Evolutionary conservation across 2,329 filamentous ascomycete species (phyloP).

Genomic region (Sporothrix humicola): DNA sequence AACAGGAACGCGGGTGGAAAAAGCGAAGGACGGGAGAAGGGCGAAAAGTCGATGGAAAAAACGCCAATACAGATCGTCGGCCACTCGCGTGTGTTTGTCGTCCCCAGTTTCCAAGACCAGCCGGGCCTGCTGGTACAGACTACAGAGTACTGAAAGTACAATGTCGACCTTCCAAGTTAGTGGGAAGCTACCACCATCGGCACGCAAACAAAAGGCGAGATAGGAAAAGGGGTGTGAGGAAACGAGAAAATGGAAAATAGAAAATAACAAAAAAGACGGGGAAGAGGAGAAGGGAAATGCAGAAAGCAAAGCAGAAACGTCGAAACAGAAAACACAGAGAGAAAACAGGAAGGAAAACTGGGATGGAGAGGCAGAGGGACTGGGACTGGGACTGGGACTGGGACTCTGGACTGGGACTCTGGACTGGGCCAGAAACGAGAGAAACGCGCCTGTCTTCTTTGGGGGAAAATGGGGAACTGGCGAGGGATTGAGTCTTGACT

Average conservation of each 20-base stretch:
- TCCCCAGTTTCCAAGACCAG: conserved; percentile 31
- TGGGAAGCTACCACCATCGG: conserved; percentile 30
- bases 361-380: conserved; percentile 23
- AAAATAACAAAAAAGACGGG: not conserved
- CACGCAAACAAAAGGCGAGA: conserved; percentile 15
- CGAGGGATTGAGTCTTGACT: not conserved
- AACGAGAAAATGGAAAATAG: not conserved
- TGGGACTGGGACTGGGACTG: conserved; percentile 12
- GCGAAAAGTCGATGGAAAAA: conserved; percentile 22
- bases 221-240: not conserved
- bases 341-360: conserved; percentile 26
- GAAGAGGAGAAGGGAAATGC: conserved; percentile 8
- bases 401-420: conserved; percentile 17
- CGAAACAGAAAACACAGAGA: conserved; percentile 24
- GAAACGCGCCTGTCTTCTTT: conserved; percentile 31
- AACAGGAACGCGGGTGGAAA: not conserved
- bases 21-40: not conserved
- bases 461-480: not conserved
- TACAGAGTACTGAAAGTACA: not conserved
- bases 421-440: conserved; percentile 26
- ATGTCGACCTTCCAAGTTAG: conserved; percentile 26
- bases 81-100: conserved; percentile 8
- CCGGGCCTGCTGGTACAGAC: not conserved
- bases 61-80: conserved; percentile 12
- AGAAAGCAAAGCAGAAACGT: not conserved